Base-by-base conservation (phyloP, 2,329 filamentous ascomycete genomes). In the Penicillium sclerotiorum region DNA sequence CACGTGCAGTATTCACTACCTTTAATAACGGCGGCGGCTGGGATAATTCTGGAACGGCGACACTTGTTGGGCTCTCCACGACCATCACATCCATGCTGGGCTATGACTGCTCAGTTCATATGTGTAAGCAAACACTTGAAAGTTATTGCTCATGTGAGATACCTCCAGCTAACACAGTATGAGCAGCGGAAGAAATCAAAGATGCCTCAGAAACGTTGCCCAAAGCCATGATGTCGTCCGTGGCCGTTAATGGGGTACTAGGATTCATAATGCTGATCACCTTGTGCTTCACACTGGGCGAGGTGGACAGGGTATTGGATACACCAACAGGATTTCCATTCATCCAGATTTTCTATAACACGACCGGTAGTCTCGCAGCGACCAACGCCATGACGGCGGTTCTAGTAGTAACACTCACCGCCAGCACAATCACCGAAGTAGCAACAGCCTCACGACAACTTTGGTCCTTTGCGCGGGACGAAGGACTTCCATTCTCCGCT, bases 191-290 rank as follows among this genome's bases (percentile, higher is more conserved):
- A 49, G 72, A 74, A 47, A 69, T 74, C 37, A 68, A 69, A 43
- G 68, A 82, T 45, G 76, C 81, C 0, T 73, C 78, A 1, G 63
- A 72, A 1, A 76, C 76, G 0, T 72, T 84, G 0, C 81, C 81
- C 0, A 71, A 71, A 5, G 76, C 78, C 0, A 77, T 84, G 51
- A 73, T 83, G 33, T 66, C 71, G 2, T 74, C 73, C 3, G 69
- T 82, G 0, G 51, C 73, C 0, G 67, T 83, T 41, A 83, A 83
- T 48, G 80, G 77, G 3, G 57, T 73, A 0, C 65, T 81, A 0
- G 82, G 81, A 0, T 79, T 83, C 37, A 71, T 77, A n/a, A 80
- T 84, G 71, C 59, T 83, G n/a, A 70, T 83, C 12, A 77, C 79
- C 1, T 69, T 81, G 28, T 72, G 81, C 8, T 85, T 83, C 56